Evolutionary conservation across 176 grass and related monocot genomes (phyloP), one percentile per base, ranked within the genome.

Genomic region (Raddia distichophylla): DNA sequence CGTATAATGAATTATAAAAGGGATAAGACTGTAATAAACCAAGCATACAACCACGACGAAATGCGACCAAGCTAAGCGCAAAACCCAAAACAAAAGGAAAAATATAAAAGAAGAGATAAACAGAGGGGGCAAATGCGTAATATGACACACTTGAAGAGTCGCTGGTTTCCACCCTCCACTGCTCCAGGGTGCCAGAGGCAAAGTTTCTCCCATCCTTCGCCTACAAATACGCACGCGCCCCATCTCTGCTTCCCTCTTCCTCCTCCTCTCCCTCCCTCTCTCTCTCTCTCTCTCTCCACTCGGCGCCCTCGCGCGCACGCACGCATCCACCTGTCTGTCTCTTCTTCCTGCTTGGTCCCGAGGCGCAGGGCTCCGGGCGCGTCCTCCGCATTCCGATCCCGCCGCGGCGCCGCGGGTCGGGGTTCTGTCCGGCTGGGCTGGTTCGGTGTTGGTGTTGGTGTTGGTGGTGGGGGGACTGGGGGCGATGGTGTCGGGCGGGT

Each of bases 211-310:
- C 54, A 27, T 50, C 77, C 51, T 85, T 70, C 71, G 77, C 76
- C 85, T 88, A 88, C 89, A 91, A 91, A 91, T 91, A 91, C 52
- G 89, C 85, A 66, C 7, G 71, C 77, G 43, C 64, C 81, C 58
- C 77, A 77, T 64, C 85, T 78, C 47, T 69, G 37, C 43, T 58
- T 13, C 70, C 58, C 14, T 27, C 76, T 50, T n/a, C 7, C 60
- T 15, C 49, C 67, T 9, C 46, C 46, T 35, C 58, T 7, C 20
- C 7, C 16, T 62, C 27, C 27, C 27, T n/a, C n/a, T n/a, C n/a
- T n/a, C 57, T 27, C 33, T 18, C 7, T 0, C 57, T 14, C 47
- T 52, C 60, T 53, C 63, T 8, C 40, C 47, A 17, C 58, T 9
- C 45, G 55, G 54, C 57, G 67, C 48, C 47, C 67, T 53, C 58